Conservation (phyloP, 2,329 filamentous ascomycete species). For the Camptophora hylomeconis region DNA sequence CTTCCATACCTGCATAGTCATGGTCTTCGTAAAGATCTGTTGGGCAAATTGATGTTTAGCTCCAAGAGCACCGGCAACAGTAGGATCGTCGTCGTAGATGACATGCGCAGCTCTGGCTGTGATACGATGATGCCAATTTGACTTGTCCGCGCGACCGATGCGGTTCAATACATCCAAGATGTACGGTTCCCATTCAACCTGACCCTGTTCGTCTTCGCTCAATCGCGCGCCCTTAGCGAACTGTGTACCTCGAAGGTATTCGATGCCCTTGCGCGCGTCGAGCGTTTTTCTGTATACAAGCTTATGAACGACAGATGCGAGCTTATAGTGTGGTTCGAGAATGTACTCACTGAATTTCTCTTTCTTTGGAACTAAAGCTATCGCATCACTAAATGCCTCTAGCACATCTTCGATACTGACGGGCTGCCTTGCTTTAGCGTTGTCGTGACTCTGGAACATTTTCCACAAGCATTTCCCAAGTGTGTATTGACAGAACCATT, state of each 20-base stretch:
- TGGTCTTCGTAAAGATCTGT: conserved; percentile 86
- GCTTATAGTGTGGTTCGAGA: conserved; percentile 85
- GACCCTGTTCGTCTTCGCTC: conserved; percentile 35
- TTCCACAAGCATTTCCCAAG: conserved; percentile 62
- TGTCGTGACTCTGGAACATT: conserved; percentile 39
- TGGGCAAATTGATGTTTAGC: conserved; percentile 68
- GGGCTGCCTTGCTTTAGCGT: conserved; percentile 24
- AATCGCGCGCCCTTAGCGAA: conserved; percentile 41
- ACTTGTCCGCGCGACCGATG: conserved; percentile 63
- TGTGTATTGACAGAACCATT: conserved; percentile 57
- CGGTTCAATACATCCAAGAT: conserved; percentile 46
- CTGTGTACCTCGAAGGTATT: conserved; percentile 38
- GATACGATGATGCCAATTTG: conserved; percentile 91
- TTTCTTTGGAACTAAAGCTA: conserved; percentile 47
- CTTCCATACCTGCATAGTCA: conserved; percentile 90
- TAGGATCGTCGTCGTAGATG: conserved; percentile 43
- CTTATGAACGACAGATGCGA: conserved; percentile 71
- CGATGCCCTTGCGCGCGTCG: conserved; percentile 32
- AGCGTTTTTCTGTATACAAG: conserved; percentile 46
- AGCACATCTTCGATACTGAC: conserved; percentile 37
- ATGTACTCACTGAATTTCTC: conserved; percentile 58
- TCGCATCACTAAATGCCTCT: conserved; percentile 44
- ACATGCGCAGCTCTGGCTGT: conserved; percentile 54
- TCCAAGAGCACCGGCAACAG: conserved; percentile 40
- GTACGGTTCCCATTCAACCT: conserved; percentile 46